Evolutionary conservation across 306 rosid species (phyloP).

Genomic region (Vigna hirtella): DNA sequence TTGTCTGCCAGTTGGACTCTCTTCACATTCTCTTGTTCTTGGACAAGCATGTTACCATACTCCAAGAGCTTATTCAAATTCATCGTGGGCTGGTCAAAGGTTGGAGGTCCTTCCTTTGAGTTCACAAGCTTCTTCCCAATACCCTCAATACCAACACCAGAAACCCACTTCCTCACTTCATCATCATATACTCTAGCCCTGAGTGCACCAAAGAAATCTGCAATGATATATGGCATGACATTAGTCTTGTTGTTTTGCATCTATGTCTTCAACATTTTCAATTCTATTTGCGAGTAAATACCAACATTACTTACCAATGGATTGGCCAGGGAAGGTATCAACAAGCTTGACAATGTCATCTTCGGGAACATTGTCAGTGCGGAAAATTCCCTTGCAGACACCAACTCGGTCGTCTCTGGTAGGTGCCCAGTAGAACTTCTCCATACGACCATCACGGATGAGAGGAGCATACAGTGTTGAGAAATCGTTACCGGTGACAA

Average conservation of each 20-base stretch:
- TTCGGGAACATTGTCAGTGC: constrained; percentile 57
- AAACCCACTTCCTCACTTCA: constrained; percentile 77
- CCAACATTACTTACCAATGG: constrained; percentile 64
- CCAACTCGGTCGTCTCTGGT: constrained; percentile 89
- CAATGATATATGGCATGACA: constrained; percentile 11
- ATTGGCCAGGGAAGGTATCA: constrained; percentile 97
- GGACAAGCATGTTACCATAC: constrained; percentile 79
- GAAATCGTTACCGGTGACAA: constrained; percentile 98
- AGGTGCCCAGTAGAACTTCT: constrained; percentile 99
- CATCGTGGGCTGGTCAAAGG: constrained; percentile 75
- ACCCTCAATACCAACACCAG: constrained; percentile 53
- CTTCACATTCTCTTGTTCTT: constrained; percentile 83
- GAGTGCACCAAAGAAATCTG: constrained; percentile 82
- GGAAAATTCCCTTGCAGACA: constrained; percentile 89
- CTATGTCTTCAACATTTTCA: neutral
- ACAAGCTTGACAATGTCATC: constrained; percentile 73
- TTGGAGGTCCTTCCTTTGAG: constrained; percentile 80
- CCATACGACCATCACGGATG: constrained; percentile 99
- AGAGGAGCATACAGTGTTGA: constrained; percentile 96
- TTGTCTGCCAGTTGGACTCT: constrained; percentile 82
- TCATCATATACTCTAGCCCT: constrained; percentile 81
- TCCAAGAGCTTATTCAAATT: constrained; percentile 60
- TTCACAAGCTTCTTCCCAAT: constrained; percentile 77
- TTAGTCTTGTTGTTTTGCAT: constrained; percentile 6
- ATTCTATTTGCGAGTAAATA: neutral